Conservation (phyloP, 208 protist genomes). For the Trypanosoma platydactyli region DNA sequence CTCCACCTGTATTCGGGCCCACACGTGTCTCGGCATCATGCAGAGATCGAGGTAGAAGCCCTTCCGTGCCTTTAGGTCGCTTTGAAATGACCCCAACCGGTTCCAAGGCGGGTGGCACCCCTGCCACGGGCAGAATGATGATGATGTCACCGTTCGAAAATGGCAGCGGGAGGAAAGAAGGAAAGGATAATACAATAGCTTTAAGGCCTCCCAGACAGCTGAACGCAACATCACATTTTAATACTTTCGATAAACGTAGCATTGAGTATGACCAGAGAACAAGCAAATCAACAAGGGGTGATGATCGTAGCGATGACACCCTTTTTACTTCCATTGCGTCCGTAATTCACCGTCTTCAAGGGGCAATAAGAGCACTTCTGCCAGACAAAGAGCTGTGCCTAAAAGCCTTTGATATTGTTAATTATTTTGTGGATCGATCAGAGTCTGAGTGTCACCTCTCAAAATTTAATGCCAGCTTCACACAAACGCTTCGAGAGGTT, state of each 20-base stretch:
- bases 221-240: not conserved
- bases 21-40: constrained; percentile 13
- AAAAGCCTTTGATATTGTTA: constrained; percentile 54
- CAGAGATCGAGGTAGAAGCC: constrained; percentile 16
- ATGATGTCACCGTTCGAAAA: not conserved
- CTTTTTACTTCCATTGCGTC: constrained; percentile 41
- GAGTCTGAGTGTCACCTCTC: constrained; percentile 53
- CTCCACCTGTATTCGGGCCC: constrained; percentile 1
- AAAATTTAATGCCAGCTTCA: constrained; percentile 61
- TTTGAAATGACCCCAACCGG: not conserved
- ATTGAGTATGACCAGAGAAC: constrained; percentile 1
- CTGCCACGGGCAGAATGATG: constrained; percentile 19
- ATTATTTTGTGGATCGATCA: constrained; percentile 44
- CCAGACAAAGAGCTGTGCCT: constrained; percentile 37
- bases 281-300: constrained; percentile 9
- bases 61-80: constrained; percentile 15
- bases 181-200: not conserved
- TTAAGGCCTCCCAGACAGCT: not conserved
- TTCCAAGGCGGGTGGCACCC: constrained; percentile 14
- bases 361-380: constrained; percentile 46
- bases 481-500: constrained; percentile 48
- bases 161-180: not conserved
- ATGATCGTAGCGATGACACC: not conserved
- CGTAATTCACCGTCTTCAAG: constrained; percentile 46
- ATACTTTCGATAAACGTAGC: not conserved